Evolutionary conservation across 2,329 filamentous ascomycete genomes (phyloP), one percentile per base, ranked within the genome.

Genomic region (Verticillium isaacii): DNA sequence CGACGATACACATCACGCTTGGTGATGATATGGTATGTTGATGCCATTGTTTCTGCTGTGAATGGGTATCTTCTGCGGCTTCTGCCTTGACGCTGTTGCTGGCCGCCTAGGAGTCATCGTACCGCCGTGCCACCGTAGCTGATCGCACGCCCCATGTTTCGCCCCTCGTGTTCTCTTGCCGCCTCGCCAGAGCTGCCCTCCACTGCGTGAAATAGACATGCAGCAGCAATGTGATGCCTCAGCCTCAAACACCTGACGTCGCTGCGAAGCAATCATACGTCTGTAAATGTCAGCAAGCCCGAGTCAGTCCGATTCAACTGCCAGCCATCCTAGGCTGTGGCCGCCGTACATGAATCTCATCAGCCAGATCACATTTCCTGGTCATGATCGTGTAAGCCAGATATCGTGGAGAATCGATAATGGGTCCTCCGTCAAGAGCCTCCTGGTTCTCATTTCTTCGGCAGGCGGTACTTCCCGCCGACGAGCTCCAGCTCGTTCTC

Each of bases 401-500:
- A 14, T 8, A 3, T 41, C 37, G 3, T 17, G 37, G 1, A 7
- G n/a, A 5, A 7, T 17, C 37, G 37, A 41, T n/a, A 3, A 41
- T n/a, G 17, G 5, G 17, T 36, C 37, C 37, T 41, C 17, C 17
- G 37, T n/a, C 6, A 17, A 15, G 15, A 41, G 37, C 1, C 19
- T 23, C 11, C 19, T 19, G 23, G 8, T 25, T 29, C 62, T 80
- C 72, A 87, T 72, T 85, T 88, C 76, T 84, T 88, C 11, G 78
- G 73, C 65, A 89, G 76, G 72, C 84, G 86, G 76, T 93, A 93
- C 76, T 87, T 90, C 45, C 89, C 89, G 5, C 88, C 88, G 62
- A 71, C 80, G 69, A 88, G 82, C 75, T 93, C 90, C 70, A 96
- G 75, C 68, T 86, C 86, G 34, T 87, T 88, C 52, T 84, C 85